Conservation (phyloP, 1,284 basidiomycete species). For the Earliella scabrosa region DNA sequence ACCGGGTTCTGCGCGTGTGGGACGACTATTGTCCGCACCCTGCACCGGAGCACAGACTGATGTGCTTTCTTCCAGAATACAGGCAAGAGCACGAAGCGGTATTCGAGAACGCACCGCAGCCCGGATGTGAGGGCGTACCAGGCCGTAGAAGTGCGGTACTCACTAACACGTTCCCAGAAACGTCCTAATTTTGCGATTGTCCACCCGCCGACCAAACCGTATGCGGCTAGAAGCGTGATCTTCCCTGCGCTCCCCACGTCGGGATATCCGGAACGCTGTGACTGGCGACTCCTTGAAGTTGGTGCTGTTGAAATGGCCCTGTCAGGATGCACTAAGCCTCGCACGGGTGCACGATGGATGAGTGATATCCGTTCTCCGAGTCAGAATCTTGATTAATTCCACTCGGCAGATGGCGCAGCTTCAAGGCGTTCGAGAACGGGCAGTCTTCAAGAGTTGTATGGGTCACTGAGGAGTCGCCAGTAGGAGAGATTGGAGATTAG, state of each 20-base stretch:
- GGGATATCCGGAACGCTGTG: too few species aligned
- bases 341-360: neutral
- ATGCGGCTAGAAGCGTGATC: constrained; percentile 1
- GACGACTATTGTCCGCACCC: neutral
- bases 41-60: neutral
- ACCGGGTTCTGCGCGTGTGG: neutral
- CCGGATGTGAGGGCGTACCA: neutral
- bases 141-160: neutral
- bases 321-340: neutral
- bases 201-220: neutral
- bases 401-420: neutral
- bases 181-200: too few species aligned
- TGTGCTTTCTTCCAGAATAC: neutral
- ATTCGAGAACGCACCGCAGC: neutral
- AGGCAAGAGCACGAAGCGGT: neutral
- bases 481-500: too few species aligned
- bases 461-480: too few species aligned
- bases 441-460: too few species aligned
- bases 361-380: neutral
- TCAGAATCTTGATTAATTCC: neutral
- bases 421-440: neutral
- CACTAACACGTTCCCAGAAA: neutral
- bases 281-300: too few species aligned
- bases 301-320: too few species aligned
- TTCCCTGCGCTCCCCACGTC: neutral